Conservation (phyloP, 2,329 filamentous ascomycete species). For the Claviceps sp. region DNA sequence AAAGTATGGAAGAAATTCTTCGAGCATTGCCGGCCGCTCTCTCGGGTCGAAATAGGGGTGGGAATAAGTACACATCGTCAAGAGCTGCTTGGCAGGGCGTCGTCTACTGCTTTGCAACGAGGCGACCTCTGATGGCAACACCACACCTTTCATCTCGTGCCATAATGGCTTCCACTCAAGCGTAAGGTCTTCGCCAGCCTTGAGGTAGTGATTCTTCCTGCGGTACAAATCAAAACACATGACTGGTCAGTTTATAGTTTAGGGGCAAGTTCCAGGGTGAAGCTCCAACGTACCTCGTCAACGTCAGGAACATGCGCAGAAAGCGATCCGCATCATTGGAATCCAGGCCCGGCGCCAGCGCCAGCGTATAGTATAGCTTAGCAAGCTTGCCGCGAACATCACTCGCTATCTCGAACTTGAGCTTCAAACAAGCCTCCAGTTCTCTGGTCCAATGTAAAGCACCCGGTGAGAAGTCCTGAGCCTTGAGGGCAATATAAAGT, state of each 20-base stretch:
- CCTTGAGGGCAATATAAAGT: slow-evolving; percentile 80
- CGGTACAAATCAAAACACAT: not conserved
- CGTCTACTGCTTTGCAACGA: slow-evolving; percentile 43
- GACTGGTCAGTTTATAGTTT: slow-evolving; percentile 1
- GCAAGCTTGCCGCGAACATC: slow-evolving; percentile 73
- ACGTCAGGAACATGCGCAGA: slow-evolving; percentile 85
- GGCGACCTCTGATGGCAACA: slow-evolving; percentile 73
- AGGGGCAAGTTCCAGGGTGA: not conserved
- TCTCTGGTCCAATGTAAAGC: slow-evolving; percentile 96
- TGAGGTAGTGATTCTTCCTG: slow-evolving; percentile 90
- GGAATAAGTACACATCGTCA: slow-evolving; percentile 80
- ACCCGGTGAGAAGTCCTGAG: slow-evolving; percentile 87
- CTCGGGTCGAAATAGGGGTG: slow-evolving; percentile 86
- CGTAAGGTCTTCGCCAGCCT: slow-evolving; percentile 74
- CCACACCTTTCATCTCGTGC: slow-evolving; percentile 82
- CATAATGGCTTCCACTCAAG: slow-evolving; percentile 91
- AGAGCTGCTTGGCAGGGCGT: slow-evolving; percentile 50
- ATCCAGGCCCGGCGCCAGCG: slow-evolving; percentile 81
- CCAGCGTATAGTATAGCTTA: slow-evolving; percentile 86
- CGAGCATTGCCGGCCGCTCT: slow-evolving; percentile 68
- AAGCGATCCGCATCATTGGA: slow-evolving; percentile 74
- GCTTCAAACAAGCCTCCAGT: slow-evolving; percentile 82
- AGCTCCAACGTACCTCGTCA: slow-evolving; percentile 63
- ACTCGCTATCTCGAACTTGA: slow-evolving; percentile 93
- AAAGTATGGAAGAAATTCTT: slow-evolving; percentile 75